These are phyloP conservation scores for Orbilia oligospora DNA, from an alignment of 2,329 filamentous ascomycete genomes.

Conservation along the genomic window DNA sequence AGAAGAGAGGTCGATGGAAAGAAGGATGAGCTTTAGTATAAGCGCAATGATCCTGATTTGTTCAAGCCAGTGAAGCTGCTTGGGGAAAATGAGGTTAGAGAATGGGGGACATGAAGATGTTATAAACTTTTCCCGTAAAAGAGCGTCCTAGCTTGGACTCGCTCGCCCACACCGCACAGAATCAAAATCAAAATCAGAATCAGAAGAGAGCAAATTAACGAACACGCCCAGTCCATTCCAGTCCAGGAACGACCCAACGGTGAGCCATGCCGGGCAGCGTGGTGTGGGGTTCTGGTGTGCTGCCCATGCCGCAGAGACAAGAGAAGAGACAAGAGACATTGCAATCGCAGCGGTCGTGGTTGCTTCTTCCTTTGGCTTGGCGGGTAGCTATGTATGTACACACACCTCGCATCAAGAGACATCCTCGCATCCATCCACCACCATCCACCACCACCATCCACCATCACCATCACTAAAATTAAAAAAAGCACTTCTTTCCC, in stretches of 20 bases:
- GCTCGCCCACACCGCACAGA: conserved; percentile 25
- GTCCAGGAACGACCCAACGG: conserved; percentile 27
- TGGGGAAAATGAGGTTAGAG: conserved; percentile 57
- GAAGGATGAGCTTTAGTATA: conserved; percentile 12
- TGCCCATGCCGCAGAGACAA: conserved; percentile 43
- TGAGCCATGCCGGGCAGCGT: conserved; percentile 29
- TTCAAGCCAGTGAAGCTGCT: conserved; percentile 51
- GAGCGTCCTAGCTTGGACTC: conserved; percentile 28
- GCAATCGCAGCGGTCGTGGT: conserved; percentile 15
- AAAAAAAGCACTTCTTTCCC: conserved; percentile 25
- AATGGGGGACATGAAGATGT: conserved; percentile 54
- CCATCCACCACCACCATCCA: conserved; percentile 1
- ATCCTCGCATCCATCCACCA: conserved; percentile 28
- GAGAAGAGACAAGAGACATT: no score
- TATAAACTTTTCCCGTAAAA: conserved; percentile 54
- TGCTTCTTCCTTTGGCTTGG: conserved; percentile 36
- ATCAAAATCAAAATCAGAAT: no score
- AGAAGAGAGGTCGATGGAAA: conserved; percentile 7
- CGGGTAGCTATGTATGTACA: conserved; percentile 18
- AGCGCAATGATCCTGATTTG: conserved; percentile 49
- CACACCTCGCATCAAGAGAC: conserved; percentile 40
- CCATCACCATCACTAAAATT: no score
- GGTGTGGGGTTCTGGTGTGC: conserved; percentile 20
- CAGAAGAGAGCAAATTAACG: conserved; percentile 39
- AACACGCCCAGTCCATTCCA: conserved; percentile 20